Base-by-base conservation (phyloP, 345 rosid species). In the Anastatica hierochuntica region DNA sequence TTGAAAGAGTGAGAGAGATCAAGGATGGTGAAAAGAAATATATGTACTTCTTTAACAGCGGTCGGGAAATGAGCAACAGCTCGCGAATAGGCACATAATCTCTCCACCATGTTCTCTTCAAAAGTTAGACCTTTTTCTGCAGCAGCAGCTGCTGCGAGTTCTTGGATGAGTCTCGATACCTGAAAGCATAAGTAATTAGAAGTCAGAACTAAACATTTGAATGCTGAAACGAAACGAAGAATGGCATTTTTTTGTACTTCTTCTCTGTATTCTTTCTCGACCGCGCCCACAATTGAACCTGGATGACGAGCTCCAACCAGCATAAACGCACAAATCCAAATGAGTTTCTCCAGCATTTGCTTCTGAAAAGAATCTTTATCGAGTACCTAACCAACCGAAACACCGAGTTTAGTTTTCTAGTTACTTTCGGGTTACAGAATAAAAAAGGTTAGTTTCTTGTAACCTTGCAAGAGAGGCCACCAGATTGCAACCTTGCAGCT, bases 241-340 rank as follows among this genome's bases (percentile, higher is more conserved):
- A 8, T 47, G 14, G n/a, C 2, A 11, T 4, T 2, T 19, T 29
- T 45, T 6, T 1, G 34, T 60, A 92, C 98, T 77, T 92, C 96
- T 23, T 79, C 77, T 46, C 76, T 80, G 57, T 73, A 83, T 64
- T 87, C 84, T 70, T 79, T 83, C 76, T 92, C 96, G 61, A 84
- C 95, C 39, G 2, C 69, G 49, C 98, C 98, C 10, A 92, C 84
- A 44, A 79, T 87, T 56, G 95, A 90, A 37, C 94, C 95, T 11
- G 88, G 84, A 83, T 92, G 95, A 50, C 95, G 95, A 76, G 98
- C 98, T 64, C 98, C 98, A 70, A 87, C 96, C 60, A 92, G 90
- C 98, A 90, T 92, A 70, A 92, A 87, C 50, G 95, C 92, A 12
- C 80, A 72, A 71, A 92, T 92, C 98, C 98, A 92, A 42, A 92